A percentile compares a stretch with the other conserved stretches of the same genome.
Evolutionary conservation across 2,329 filamentous ascomycete species (phyloP).

Genomic region (Chaetothyriales sp.): DNA sequence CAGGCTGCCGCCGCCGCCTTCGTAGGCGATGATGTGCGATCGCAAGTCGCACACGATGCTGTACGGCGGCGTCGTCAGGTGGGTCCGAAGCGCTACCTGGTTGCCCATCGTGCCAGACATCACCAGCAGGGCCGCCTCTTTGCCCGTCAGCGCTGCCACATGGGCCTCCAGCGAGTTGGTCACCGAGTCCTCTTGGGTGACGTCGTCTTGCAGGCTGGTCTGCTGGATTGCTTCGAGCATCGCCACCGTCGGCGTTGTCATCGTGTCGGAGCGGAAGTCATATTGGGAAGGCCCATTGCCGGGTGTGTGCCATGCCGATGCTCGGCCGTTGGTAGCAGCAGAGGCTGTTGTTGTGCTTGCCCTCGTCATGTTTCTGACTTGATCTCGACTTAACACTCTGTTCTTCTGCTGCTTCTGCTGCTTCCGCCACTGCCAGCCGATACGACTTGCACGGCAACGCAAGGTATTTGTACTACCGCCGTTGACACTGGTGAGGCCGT

Average conservation of each 20-base stretch:
- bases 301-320: conserved; percentile 14
- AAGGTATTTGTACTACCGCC: background rate
- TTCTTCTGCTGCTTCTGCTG: background rate
- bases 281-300: conserved; percentile 10
- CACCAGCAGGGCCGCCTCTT: conserved; percentile 65
- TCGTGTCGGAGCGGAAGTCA: conserved; percentile 36
- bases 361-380: background rate
- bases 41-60: conserved; percentile 64
- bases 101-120: conserved; percentile 92
- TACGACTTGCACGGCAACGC: background rate
- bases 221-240: conserved; percentile 70
- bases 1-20: conserved; percentile 52
- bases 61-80: conserved; percentile 66
- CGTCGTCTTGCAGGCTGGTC: conserved; percentile 68
- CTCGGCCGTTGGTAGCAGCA: conserved; percentile 1
- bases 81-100: conserved; percentile 64
- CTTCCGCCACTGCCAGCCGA: no score
- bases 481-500: background rate
- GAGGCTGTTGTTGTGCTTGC: conserved; percentile 1
- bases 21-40: conserved; percentile 56
- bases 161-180: conserved; percentile 62
- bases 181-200: conserved; percentile 63
- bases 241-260: conserved; percentile 60
- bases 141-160: conserved; percentile 56
- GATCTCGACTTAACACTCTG: background rate